A percentile compares a stretch with the other conserved stretches of the same genome.
phyloP scores from a whole-genome alignment of 2,329 filamentous ascomycete species.

The Fonsecaea nubica region DNA sequence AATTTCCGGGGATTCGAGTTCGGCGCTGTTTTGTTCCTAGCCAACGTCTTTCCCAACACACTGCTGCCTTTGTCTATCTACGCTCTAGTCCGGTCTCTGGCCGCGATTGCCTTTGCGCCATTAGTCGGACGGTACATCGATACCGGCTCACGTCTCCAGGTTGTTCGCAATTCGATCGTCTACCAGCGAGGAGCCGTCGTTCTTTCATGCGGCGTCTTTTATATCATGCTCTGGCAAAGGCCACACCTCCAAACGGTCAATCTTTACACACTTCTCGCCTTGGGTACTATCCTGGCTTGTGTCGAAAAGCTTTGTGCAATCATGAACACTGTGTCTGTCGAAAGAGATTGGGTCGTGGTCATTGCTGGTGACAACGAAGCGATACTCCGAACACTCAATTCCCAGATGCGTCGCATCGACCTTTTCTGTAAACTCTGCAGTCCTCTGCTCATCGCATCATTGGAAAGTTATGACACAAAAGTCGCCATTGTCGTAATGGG shows the following conservation, averaged over 20 bases:
- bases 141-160: neutral
- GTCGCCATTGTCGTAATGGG: conserved; percentile 57
- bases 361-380: conserved; percentile 22
- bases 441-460: conserved; percentile 58
- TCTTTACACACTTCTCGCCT: conserved; percentile 36
- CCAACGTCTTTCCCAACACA: conserved; percentile 63
- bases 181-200: conserved; percentile 32
- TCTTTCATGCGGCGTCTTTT: conserved; percentile 28
- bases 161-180: conserved; percentile 39
- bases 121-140: conserved; percentile 59
- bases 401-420: conserved; percentile 64
- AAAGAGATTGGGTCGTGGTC: conserved; percentile 66
- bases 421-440: conserved; percentile 63
- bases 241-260: neutral
- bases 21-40: conserved; percentile 65
- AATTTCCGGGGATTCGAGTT: conserved; percentile 71
- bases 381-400: conserved; percentile 53
- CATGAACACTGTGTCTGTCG: conserved; percentile 71
- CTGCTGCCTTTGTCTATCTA: conserved; percentile 73
- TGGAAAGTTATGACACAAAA: conserved; percentile 53
- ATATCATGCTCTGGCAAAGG: conserved; percentile 2
- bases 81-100: conserved; percentile 64
- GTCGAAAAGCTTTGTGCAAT: conserved; percentile 71
- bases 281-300: conserved; percentile 64
- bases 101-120: conserved; percentile 63